These are phyloP conservation scores for Metschnikowia matae DNA, from an alignment of 805 yeast species.

Conservation along the genomic window DNA sequence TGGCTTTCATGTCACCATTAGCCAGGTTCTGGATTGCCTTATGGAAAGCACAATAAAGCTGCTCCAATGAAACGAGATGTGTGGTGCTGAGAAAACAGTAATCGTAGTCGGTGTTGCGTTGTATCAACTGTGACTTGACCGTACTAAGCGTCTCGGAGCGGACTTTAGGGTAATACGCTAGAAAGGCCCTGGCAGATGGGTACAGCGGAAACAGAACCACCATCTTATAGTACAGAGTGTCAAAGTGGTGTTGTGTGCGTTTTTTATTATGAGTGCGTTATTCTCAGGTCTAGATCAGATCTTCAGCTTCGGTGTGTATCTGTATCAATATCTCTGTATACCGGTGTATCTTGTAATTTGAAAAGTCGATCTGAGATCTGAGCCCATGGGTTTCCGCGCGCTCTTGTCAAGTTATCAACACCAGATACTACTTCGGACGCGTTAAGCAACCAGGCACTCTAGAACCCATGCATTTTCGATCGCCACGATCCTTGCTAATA, in stretches of 20 bases:
- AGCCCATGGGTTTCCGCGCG: background rate
- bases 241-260: too few species aligned
- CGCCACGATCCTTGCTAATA: background rate
- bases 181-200: constrained; percentile 29
- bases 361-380: too few species aligned
- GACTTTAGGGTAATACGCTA: constrained; percentile 47
- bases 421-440: background rate
- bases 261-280: too few species aligned
- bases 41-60: constrained; percentile 56
- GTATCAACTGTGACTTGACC: constrained; percentile 43
- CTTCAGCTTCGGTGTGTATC: background rate
- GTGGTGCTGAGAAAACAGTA: constrained; percentile 64
- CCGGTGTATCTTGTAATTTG: background rate
- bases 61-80: constrained; percentile 57
- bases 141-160: constrained; percentile 30
- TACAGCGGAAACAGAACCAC: constrained; percentile 44
- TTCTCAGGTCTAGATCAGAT: too few species aligned
- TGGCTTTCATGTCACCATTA: constrained; percentile 53
- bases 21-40: constrained; percentile 52
- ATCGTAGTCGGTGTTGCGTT: constrained; percentile 47
- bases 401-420: background rate
- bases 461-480: background rate
- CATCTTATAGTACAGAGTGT: background rate
- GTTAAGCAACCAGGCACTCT: background rate
- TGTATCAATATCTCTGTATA: too few species aligned